Evolutionary conservation across 495 filamentous ascomycete species (phyloP).

Genomic region (Penicillium robsamsonii): DNA sequence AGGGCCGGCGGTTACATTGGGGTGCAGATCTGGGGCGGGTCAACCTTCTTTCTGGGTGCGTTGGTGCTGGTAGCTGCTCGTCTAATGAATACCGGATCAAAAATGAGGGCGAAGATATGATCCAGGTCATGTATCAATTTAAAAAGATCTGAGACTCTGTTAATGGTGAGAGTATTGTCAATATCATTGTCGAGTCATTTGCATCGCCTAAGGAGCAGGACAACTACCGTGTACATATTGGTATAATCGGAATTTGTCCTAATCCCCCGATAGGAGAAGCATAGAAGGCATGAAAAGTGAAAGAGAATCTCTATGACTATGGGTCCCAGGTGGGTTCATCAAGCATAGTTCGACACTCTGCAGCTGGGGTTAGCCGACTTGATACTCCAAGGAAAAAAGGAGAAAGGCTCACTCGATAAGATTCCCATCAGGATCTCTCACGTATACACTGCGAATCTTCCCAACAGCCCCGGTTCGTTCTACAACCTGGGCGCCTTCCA

Average conservation of each 20-base stretch:
- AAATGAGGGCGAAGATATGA: background rate
- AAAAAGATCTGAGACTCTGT: background rate
- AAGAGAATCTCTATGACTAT: background rate
- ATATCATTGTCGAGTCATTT: too few species aligned
- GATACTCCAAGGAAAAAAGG: background rate
- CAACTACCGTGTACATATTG: too few species aligned
- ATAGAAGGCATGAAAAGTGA: background rate
- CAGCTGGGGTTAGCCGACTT: background rate
- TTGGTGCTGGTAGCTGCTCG: background rate
- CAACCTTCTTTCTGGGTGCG: background rate
- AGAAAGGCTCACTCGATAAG: constrained; percentile 47
- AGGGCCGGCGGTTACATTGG: constrained; percentile 45
- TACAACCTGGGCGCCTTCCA: constrained; percentile 48
- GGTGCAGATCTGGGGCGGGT: constrained; percentile 45
- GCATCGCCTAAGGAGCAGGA: too few species aligned
- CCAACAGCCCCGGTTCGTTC: constrained; percentile 49
- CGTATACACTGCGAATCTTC: constrained; percentile 53
- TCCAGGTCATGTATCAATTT: background rate
- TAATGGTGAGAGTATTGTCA: background rate
- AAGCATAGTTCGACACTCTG: constrained; percentile 27
- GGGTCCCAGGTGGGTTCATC: background rate
- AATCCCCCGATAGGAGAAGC: background rate
- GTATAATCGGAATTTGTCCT: background rate
- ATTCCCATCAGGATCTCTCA: constrained; percentile 57
- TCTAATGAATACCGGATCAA: background rate